Conservation (phyloP, 768 basidiomycete genomes). For the Xerocomus brunneocitrinus region DNA sequence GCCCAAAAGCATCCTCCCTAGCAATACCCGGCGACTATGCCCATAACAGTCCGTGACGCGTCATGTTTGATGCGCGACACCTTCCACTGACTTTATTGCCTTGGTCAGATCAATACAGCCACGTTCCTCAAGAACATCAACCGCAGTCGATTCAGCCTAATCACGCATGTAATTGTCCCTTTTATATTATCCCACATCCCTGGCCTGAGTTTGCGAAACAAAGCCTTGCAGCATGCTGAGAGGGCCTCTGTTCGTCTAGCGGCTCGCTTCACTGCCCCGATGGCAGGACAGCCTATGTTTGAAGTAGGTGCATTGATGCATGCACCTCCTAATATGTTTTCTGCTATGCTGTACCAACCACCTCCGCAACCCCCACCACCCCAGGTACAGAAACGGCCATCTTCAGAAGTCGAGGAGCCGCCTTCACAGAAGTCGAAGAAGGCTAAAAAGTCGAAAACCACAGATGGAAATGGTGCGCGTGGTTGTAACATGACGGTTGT, state of each 20-base stretch:
- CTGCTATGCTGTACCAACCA: constrained; percentile 26
- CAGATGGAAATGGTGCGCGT: constrained; percentile 32
- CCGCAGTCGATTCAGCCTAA: constrained; percentile 27
- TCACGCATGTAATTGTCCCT: constrained; percentile 31
- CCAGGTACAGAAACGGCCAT: constrained; percentile 34
- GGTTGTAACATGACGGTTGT: constrained; percentile 1
- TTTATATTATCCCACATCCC: constrained; percentile 15
- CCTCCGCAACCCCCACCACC: constrained; percentile 26
- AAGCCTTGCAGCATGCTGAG: constrained; percentile 51
- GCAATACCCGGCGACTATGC: constrained; percentile 43
- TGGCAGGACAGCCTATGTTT: constrained; percentile 28
- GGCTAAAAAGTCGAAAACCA: constrained; percentile 36
- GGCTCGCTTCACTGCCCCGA: constrained; percentile 42
- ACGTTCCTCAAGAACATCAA: constrained; percentile 33
- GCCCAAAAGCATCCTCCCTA: constrained; percentile 21
- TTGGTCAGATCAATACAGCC: constrained; percentile 29
- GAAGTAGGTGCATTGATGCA: constrained; percentile 34
- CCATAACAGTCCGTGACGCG: constrained; percentile 38
- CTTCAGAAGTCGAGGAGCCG: constrained; percentile 37
- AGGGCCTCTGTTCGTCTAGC: constrained; percentile 56
- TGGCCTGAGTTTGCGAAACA: constrained; percentile 18
- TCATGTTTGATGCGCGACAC: constrained; percentile 2
- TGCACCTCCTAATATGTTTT: constrained; percentile 22
- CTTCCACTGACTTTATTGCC: constrained; percentile 14
- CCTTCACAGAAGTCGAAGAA: constrained; percentile 45